Conservation (phyloP, 2,329 filamentous ascomycete genomes). For the Xylariales sp. region DNA sequence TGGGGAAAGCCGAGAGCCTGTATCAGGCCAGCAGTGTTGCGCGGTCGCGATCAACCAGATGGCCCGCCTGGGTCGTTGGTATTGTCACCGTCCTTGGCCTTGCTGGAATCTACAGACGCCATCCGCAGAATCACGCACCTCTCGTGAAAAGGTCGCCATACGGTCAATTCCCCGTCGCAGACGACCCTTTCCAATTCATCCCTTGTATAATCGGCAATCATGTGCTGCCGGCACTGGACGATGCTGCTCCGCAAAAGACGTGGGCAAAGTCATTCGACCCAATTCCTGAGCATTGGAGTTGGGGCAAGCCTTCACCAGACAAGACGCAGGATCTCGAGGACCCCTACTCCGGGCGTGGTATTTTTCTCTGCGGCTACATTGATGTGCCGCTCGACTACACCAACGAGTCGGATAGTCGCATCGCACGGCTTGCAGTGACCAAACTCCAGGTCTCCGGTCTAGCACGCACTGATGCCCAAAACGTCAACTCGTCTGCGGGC, state of each 20-base stretch:
- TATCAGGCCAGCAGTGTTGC: too few relatives aligned
- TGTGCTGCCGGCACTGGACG: conserved; percentile 36
- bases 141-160: conserved; percentile 21
- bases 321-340: conserved; percentile 16
- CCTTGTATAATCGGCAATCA: conserved; percentile 41
- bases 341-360: conserved; percentile 34
- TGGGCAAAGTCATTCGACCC: conserved; percentile 40
- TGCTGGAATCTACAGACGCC: too few relatives aligned
- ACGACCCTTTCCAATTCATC: conserved; percentile 43
- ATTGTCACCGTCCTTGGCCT: too few relatives aligned
- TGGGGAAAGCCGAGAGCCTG: too few relatives aligned
- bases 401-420: conserved; percentile 37
- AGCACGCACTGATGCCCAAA: conserved; percentile 17
- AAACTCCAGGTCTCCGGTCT: conserved; percentile 45
- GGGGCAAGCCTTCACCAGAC: conserved; percentile 28
- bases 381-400: conserved; percentile 45
- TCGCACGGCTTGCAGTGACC: conserved; percentile 42
- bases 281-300: conserved; percentile 41
- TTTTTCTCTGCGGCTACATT: conserved; percentile 44
- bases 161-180: conserved; percentile 33
- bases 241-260: conserved; percentile 27
- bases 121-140: too few relatives aligned
- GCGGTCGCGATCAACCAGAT: too few relatives aligned
- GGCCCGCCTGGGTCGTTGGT: too few relatives aligned
- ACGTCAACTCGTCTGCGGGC: conserved; percentile 17